Base-by-base conservation (phyloP, 164 flowering plant genomes). In the Magnolia changhungtana region DNA sequence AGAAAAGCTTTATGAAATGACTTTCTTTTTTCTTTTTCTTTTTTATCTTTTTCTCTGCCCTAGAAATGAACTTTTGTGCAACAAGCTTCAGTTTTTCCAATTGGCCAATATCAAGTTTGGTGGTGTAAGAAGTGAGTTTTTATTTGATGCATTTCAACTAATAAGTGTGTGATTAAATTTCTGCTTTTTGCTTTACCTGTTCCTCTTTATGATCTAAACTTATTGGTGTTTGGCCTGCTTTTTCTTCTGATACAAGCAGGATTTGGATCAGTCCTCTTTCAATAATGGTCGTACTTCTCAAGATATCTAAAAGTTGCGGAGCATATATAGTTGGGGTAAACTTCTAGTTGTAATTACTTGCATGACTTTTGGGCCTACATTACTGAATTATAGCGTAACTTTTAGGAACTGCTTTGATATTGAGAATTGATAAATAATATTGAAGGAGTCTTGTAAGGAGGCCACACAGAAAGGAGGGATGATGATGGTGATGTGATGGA, bases 301-400 rank as follows among this genome's bases (percentile, higher is more conserved):
- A 79, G 86, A 70, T 79, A 82, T 92, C 79, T 97, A 98, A 75
- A 88, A 86, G 63, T 85, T 96, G 76, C 93, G 97, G 31, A 90
- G 77, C 78, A 24, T 24, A 24, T 24, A 77, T 89, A 74, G 75
- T 96, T 69, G 86, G 94, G 93, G 99, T 96, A 89, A 71, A 19
- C 67, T 24, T 72, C 67, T 67, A 18, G 49, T 29, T 37, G 3
- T 59, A 49, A 45, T 72, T 9, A 16, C 3, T 67, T 71, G 20
- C 65, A 50, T 9, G 37, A 18, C 2, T 19, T 19, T 72, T 69
- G 52, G 14, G 4, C 14, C 31, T 68, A 50, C 14, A 37, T 75
- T 1, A 31, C 45, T 66, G 37, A 6, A 9, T 59, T 19, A n/a
- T 72, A 52, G 18, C 1, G 10, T 73, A 14, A 50, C 24, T 50